Percentiles rank a stretch among this genome's conserved stretches.
phyloP scores from a whole-genome alignment of 805 yeast genomes.

The Saccharomyces mikatae region DNA sequence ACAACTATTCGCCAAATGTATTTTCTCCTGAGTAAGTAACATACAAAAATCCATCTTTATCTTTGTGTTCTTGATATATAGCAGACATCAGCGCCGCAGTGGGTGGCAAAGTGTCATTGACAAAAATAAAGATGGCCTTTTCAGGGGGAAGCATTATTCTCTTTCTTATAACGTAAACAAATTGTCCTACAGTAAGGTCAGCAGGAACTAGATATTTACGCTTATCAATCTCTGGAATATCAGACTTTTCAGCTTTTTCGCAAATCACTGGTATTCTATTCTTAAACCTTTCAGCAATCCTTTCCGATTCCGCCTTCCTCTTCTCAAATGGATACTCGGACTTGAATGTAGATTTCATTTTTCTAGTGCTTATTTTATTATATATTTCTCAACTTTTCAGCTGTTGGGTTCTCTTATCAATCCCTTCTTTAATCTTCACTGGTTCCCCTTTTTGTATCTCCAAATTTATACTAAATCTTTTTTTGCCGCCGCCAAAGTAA shows the following conservation, averaged over 20 bases:
- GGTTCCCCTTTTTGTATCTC: slow-evolving; percentile 1
- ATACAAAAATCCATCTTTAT: slow-evolving; percentile 94
- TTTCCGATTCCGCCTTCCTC: slow-evolving; percentile 88
- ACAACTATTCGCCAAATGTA: slow-evolving; percentile 65
- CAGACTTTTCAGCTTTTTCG: slow-evolving; percentile 94
- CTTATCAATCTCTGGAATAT: slow-evolving; percentile 92
- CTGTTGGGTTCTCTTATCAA: background rate
- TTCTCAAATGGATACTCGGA: slow-evolving; percentile 86
- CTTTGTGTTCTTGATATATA: slow-evolving; percentile 93
- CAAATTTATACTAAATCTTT: background rate
- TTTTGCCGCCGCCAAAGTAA: background rate
- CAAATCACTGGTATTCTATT: slow-evolving; percentile 95
- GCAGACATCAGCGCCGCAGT: slow-evolving; percentile 95
- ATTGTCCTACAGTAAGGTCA: slow-evolving; percentile 94
- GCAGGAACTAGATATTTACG: slow-evolving; percentile 94
- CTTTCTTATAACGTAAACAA: slow-evolving; percentile 94
- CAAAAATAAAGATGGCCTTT: slow-evolving; percentile 95
- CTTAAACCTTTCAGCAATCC: slow-evolving; percentile 79
- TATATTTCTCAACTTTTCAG: background rate
- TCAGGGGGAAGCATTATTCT: slow-evolving; percentile 93
- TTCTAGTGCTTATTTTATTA: background rate
- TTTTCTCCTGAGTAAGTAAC: slow-evolving; percentile 95
- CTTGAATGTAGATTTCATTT: slow-evolving; percentile 31
- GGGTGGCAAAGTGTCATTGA: slow-evolving; percentile 94
- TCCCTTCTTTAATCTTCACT: background rate